A percentile compares a stretch with the other conserved stretches of the same genome.
phyloP scores from a whole-genome alignment of 805 yeast genomes.

The Cyberlindnera suaveolens region DNA sequence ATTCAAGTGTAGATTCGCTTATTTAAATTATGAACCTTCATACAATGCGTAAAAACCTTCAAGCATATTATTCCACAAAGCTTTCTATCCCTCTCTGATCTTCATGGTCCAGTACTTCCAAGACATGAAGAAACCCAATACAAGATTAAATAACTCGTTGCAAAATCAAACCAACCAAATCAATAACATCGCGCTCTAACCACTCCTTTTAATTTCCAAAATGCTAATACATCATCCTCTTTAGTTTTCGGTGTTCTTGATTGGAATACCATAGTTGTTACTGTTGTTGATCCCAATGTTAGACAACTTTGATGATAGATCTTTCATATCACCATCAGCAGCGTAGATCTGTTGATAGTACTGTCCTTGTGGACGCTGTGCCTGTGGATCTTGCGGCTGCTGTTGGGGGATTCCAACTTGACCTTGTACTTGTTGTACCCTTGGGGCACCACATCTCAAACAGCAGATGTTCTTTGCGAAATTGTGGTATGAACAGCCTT shows the following conservation, averaged over 20 bases:
- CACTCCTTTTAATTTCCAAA: not conserved
- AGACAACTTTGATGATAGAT: slow-evolving; percentile 16
- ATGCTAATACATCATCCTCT: not conserved
- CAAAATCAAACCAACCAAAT: not conserved
- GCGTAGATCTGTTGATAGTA: slow-evolving; percentile 3
- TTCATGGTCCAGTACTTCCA: no score
- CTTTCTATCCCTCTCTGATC: no score
- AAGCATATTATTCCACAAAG: no score
- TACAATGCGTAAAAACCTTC: no score
- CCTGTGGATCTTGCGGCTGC: slow-evolving; percentile 6
- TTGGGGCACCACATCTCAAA: slow-evolving; percentile 81
- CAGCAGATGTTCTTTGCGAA: slow-evolving; percentile 88
- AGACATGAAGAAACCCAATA: no score
- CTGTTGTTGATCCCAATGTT: slow-evolving; percentile 9
- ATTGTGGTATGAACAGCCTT: slow-evolving; percentile 79
- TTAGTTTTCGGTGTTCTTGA: not conserved
- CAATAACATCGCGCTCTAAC: no score
- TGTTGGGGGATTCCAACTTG: slow-evolving; percentile 5
- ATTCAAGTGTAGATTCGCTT: no score
- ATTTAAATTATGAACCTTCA: no score
- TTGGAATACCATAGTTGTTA: not conserved
- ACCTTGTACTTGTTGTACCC: slow-evolving; percentile 22
- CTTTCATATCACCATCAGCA: slow-evolving; percentile 10
- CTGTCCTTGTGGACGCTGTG: slow-evolving; percentile 5
- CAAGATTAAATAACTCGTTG: not conserved